Base-by-base conservation (phyloP, 345 rosid genomes). In the Arabidopsis arenosa region DNA sequence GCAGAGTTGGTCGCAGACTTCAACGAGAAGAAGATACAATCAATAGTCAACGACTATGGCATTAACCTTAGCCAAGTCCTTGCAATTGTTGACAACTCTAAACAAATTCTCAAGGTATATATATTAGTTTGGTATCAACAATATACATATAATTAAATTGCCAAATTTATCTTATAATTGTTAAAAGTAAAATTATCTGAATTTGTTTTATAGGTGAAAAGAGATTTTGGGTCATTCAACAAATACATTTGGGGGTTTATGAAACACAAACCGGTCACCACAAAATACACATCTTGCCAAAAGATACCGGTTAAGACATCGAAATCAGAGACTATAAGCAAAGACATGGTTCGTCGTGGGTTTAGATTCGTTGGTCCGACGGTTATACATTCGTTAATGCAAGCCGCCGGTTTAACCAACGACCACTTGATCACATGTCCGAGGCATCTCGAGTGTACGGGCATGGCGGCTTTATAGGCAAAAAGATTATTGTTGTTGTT, bases 271-370 rank as follows among this genome's bases (percentile, higher is more conserved):
- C 68, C 88, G 21, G 80, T 86, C 8, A 63, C 30, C 17, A 80
- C 73, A 63, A 81, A 84, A 61, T 84, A 88, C 80, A 85, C 73
- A 74, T 80, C 77, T 33, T 73, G 90, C 74, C 84, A 83, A 54
- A 85, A 84, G 70, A 84, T 85, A n/a, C 90, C 90, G 1, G 89
- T 67, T 48, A 88, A 86, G 88, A 86, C 83, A 70, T 88, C 93
- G 7, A 88, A 86, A 81, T 85, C 93, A 11, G 90, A 86, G 65
- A 81, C 36, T 72, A 84, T 88, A 69, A 88, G 90, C 84, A 88
- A 88, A 79, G 89, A 86, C 85, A 82, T 88, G 93, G 78, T 85
- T 23, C 85, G 81, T 62, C 87, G 85, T 62, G 90, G 93, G 2
- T 88, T 86, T 55, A 82, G 90, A 66, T 70, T 78, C 70, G 90